phyloP scores from a whole-genome alignment of 2,329 filamentous ascomycete species.

The Fulvia fulva region DNA sequence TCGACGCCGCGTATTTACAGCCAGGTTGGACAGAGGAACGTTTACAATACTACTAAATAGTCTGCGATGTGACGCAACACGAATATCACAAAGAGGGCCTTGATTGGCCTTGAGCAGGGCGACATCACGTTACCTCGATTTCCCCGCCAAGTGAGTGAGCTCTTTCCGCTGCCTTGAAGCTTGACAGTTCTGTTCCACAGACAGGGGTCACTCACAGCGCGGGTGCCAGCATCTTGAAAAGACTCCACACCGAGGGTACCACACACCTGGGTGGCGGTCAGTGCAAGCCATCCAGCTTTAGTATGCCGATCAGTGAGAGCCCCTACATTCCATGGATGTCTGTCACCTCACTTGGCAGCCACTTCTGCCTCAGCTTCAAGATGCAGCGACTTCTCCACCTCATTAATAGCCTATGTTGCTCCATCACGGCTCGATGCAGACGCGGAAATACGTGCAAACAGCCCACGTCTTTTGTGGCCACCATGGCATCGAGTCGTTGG shows the following conservation, averaged over 20 bases:
- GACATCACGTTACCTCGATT: background rate
- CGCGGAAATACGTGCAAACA: background rate
- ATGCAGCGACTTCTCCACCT: no score
- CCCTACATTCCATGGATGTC: background rate
- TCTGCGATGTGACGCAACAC: background rate
- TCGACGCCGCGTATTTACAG: constrained; percentile 48
- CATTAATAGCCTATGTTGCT: background rate
- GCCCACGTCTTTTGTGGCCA: background rate
- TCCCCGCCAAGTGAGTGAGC: background rate
- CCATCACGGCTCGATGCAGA: background rate
- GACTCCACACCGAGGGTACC: background rate
- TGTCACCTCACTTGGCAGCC: background rate
- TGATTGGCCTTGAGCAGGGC: background rate
- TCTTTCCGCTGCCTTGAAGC: background rate
- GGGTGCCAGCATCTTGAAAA: background rate
- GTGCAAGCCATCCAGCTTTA: background rate
- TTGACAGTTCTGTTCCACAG: background rate
- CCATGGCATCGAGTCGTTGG: background rate
- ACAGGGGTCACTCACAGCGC: background rate
- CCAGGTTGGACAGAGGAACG: constrained; percentile 44
- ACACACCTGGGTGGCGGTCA: background rate
- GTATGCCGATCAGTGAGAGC: background rate
- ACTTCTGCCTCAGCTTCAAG: no score
- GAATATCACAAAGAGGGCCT: background rate
- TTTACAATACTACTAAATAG: background rate